Conservation (phyloP, 2,329 filamentous ascomycete genomes). For the Aspergillus viridinutans region DNA sequence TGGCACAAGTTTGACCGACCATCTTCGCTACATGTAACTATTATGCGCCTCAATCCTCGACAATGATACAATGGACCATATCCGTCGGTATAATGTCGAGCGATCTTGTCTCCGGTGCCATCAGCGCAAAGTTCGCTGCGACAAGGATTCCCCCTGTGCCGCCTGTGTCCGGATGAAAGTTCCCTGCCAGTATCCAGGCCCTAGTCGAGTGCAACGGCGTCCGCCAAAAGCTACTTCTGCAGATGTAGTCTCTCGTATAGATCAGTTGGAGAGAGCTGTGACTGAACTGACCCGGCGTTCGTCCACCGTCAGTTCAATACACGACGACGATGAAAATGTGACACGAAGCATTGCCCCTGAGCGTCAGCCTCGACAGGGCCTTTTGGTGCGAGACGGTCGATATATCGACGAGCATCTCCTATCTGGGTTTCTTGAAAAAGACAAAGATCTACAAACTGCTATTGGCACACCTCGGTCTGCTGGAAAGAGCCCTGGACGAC, state of each 20-base stretch:
- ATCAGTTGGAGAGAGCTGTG: constrained; percentile 21
- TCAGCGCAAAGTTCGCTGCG: constrained; percentile 26
- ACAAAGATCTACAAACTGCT: constrained; percentile 21
- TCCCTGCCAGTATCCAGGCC: constrained; percentile 22
- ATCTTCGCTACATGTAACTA: background rate
- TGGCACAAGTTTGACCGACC: background rate
- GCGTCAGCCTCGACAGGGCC: constrained; percentile 8
- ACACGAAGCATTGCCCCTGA: background rate
- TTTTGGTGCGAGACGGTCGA: constrained; percentile 21
- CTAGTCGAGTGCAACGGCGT: constrained; percentile 17
- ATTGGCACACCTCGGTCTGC: constrained; percentile 13
- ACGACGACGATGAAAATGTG: background rate
- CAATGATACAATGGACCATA: background rate
- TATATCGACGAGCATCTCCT: constrained; percentile 29
- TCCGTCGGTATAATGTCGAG: constrained; percentile 22
- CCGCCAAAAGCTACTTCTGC: constrained; percentile 13
- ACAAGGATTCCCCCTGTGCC: constrained; percentile 20
- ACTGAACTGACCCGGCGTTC: constrained; percentile 5
- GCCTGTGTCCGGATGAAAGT: constrained; percentile 18
- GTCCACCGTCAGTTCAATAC: background rate
- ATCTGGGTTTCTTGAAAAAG: constrained; percentile 24
- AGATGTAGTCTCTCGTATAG: constrained; percentile 18
- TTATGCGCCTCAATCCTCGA: background rate
- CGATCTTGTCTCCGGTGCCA: constrained; percentile 29
- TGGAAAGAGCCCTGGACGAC: constrained; percentile 2